Conservation (phyloP, 2,329 filamentous ascomycete genomes). For the Exophiala spinifera region DNA sequence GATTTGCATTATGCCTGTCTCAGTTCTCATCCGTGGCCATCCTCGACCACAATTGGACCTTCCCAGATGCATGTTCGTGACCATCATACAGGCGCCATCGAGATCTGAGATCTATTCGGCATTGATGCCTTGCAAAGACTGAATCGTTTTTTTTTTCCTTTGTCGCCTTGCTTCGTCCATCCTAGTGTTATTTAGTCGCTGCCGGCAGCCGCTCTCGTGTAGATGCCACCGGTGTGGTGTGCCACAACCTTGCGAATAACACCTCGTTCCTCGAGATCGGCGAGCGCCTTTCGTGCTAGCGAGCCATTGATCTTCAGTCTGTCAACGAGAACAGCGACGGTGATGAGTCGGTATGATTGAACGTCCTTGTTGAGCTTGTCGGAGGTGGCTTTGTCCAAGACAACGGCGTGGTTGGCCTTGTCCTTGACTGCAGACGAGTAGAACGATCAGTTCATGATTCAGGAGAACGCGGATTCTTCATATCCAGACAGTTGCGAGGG, state of each 20-base stretch:
- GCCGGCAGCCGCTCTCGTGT: conserved; percentile 53
- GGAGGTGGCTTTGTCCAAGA: conserved; percentile 95
- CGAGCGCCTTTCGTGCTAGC: conserved; percentile 66
- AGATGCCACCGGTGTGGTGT: conserved; percentile 98
- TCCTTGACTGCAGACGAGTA: conserved; percentile 78
- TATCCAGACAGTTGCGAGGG: neutral
- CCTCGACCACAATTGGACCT: neutral
- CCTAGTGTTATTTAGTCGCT: conserved; percentile 23
- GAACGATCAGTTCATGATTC: conserved; percentile 5
- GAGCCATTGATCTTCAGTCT: conserved; percentile 99
- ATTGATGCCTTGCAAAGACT: neutral
- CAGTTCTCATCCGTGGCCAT: conserved; percentile 1
- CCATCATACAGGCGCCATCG: neutral
- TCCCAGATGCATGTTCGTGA: neutral
- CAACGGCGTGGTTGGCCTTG: conserved; percentile 98
- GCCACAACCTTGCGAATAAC: conserved; percentile 95
- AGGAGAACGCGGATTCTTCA: neutral
- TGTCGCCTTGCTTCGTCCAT: neutral
- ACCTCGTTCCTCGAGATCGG: conserved; percentile 32
- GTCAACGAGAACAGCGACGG: conserved; percentile 97
- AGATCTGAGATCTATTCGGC: neutral
- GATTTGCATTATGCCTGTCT: conserved; percentile 5
- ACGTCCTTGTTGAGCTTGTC: conserved; percentile 99
- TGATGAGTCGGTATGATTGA: conserved; percentile 99
- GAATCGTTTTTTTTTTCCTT: conserved; percentile 1